Percentiles rank a stretch among this genome's conserved stretches.
Conservation (phyloP, 306 rosid genomes). For the Castanospermum australe region DNA sequence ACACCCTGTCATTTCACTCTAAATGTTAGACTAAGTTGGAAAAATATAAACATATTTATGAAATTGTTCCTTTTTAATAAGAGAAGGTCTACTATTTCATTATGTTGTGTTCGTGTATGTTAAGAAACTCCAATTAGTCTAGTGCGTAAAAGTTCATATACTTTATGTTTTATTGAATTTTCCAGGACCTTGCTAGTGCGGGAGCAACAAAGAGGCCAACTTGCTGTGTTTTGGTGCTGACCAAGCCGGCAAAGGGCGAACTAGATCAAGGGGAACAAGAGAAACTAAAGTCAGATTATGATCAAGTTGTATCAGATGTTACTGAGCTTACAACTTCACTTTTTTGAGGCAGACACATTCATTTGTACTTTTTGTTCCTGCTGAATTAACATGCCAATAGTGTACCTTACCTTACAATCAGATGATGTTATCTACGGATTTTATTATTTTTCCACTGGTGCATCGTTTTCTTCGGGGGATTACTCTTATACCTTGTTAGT, state of each 20-base stretch:
- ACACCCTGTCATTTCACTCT: too few species aligned
- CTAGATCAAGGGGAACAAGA: slow-evolving; percentile 62
- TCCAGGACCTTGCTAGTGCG: slow-evolving; percentile 91
- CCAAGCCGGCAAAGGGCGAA: slow-evolving; percentile 85
- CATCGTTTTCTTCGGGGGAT: not conserved
- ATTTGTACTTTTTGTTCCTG: not conserved
- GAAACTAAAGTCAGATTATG: slow-evolving; percentile 67
- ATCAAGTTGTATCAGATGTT: slow-evolving; percentile 67
- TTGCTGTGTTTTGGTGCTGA: slow-evolving; percentile 80
- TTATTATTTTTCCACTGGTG: not conserved
- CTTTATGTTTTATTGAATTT: not conserved
- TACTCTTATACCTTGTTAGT: too few species aligned
- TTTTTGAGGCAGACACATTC: slow-evolving; percentile 47
- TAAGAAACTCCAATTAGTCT: not conserved
- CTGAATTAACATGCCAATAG: slow-evolving; percentile 9
- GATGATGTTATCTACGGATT: slow-evolving; percentile 13
- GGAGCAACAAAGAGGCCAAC: slow-evolving; percentile 99
- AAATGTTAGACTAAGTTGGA: too few species aligned
- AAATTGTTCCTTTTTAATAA: too few species aligned
- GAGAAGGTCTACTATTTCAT: too few species aligned
- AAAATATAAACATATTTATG: too few species aligned
- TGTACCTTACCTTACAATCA: slow-evolving; percentile 9
- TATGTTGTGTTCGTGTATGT: not conserved
- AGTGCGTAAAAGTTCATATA: not conserved
- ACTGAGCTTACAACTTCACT: slow-evolving; percentile 55